Conservation (phyloP, 306 rosid genomes). For the Medicago lupulina region DNA sequence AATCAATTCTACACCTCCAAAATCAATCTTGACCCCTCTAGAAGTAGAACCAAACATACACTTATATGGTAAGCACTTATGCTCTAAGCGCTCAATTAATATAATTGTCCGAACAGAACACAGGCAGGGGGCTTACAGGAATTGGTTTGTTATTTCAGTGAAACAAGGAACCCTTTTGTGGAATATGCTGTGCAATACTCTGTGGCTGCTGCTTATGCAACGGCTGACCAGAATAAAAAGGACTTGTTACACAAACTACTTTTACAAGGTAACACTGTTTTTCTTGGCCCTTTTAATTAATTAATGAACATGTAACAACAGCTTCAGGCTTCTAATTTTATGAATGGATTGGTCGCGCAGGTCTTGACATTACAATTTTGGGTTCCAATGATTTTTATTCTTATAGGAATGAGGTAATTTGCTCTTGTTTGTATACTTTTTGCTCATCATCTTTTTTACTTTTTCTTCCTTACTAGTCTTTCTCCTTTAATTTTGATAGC, state of each 20-base stretch:
- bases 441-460: not conserved
- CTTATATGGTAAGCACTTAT: too few relatives aligned
- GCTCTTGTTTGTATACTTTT: conserved; percentile 15
- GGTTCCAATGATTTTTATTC: conserved; percentile 95
- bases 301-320: not conserved
- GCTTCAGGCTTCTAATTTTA: conserved; percentile 39
- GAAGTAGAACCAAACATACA: too few relatives aligned
- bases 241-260: conserved; percentile 69
- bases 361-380: conserved; percentile 90
- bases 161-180: conserved; percentile 83
- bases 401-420: conserved; percentile 79
- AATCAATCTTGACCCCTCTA: too few relatives aligned
- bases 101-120: not conserved
- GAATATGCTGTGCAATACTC: conserved; percentile 90
- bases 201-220: conserved; percentile 85
- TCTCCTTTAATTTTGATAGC: not conserved
- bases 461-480: too few relatives aligned
- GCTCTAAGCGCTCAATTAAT: not conserved
- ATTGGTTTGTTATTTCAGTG: conserved; percentile 65
- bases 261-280: conserved; percentile 61
- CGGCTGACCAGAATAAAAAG: conserved; percentile 62
- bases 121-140: conserved; percentile 24
- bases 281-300: conserved; percentile 25
- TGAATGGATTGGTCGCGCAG: conserved; percentile 57
- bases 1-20: too few relatives aligned